Evolutionary conservation across 352 stramenopile species (phyloP).

Genomic region (Phytophthora pistaciae): DNA sequence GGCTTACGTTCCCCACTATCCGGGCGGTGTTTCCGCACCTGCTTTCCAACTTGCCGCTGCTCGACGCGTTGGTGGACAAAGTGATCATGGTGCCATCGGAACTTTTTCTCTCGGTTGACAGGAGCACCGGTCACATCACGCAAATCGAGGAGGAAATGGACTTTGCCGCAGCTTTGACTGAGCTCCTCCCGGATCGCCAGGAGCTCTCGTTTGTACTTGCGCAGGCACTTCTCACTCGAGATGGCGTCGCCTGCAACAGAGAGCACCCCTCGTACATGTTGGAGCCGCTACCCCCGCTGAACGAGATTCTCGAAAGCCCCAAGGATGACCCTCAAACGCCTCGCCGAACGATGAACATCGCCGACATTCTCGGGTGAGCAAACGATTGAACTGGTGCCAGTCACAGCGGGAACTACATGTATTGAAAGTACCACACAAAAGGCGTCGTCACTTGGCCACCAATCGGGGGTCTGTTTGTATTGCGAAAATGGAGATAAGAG

Average conservation of each 20-base stretch:
- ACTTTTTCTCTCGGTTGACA: constrained; percentile 6
- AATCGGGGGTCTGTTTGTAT: neutral
- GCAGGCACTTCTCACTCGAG: neutral
- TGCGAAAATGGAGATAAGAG: constrained; percentile 1
- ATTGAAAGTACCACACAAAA: neutral
- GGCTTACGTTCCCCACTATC: constrained; percentile 5
- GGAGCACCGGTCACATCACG: constrained; percentile 5
- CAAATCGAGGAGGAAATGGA: constrained; percentile 11
- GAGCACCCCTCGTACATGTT: neutral
- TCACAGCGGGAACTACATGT: neutral
- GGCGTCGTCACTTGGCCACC: neutral
- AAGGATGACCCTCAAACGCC: neutral
- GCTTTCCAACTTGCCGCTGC: constrained; percentile 5
- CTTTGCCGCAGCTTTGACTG: constrained; percentile 4
- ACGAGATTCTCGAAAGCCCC: neutral
- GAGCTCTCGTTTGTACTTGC: constrained; percentile 1
- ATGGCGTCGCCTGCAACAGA: neutral
- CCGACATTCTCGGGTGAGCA: constrained; percentile 3
- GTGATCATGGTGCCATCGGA: constrained; percentile 17
- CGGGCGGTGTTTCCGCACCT: constrained; percentile 12
- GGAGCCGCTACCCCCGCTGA: neutral
- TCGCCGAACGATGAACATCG: constrained; percentile 1
- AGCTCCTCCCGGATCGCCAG: constrained; percentile 8
- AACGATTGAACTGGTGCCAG: neutral
- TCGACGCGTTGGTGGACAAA: constrained; percentile 5